Conservation (phyloP, 2,329 filamentous ascomycete genomes). For the Aspergillus sclerotialis region DNA sequence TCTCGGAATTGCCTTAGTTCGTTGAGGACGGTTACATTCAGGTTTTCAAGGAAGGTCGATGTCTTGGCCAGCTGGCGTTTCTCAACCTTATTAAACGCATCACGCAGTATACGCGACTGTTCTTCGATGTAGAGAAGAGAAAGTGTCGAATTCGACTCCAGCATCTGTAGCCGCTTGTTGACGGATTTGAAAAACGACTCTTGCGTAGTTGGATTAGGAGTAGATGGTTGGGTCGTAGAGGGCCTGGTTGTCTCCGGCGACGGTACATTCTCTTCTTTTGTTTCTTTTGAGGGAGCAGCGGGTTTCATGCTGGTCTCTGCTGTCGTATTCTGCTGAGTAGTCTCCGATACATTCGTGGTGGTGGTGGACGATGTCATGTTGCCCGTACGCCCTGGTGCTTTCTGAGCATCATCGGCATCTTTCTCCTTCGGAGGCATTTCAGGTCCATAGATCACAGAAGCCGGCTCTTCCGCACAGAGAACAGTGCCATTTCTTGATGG, state of each 20-base stretch:
- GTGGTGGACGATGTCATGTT: constrained; percentile 12
- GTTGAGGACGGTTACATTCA: constrained; percentile 81
- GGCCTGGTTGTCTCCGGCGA: constrained; percentile 25
- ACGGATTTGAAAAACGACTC: constrained; percentile 98
- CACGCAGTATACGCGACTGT: constrained; percentile 81
- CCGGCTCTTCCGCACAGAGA: constrained; percentile 2
- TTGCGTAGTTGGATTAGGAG: constrained; percentile 74
- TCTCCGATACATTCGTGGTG: constrained; percentile 10
- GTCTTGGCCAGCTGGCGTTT: constrained; percentile 82
- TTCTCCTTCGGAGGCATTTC: constrained; percentile 8
- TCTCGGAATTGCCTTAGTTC: constrained; percentile 72
- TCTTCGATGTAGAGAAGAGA: constrained; percentile 96
- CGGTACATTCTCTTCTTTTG: constrained; percentile 19
- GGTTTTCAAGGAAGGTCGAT: constrained; percentile 67
- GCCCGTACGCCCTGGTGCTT: constrained; percentile 9
- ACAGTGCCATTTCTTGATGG: constrained; percentile 3
- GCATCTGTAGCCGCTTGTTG: constrained; percentile 81
- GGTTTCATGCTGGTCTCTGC: constrained; percentile 17
- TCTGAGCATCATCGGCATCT: constrained; percentile 12
- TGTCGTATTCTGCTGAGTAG: constrained; percentile 14
- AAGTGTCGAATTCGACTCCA: constrained; percentile 87
- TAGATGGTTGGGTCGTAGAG: constrained; percentile 42
- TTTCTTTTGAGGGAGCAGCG: constrained; percentile 20
- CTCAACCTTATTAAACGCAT: constrained; percentile 79
- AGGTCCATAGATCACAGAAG: neutral